Evolutionary conservation across 2,329 filamentous ascomycete genomes (phyloP).

Genomic region (Fusarium sp.): DNA sequence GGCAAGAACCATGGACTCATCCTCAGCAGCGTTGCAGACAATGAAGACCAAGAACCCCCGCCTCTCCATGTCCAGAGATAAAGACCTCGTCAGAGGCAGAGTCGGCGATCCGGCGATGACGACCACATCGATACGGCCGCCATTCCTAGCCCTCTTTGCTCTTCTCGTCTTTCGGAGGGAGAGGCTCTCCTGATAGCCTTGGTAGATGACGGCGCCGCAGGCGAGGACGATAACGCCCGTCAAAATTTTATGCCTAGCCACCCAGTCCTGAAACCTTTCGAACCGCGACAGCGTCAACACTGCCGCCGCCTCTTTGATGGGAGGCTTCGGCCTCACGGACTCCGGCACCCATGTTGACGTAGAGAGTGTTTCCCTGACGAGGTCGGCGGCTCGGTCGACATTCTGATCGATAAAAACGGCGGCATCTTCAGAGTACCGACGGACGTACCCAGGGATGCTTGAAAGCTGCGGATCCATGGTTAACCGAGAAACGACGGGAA

Average conservation of each 20-base stretch:
- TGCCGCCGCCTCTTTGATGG: constrained; percentile 54
- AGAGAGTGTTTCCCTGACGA: constrained; percentile 79
- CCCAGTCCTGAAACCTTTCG: constrained; percentile 79
- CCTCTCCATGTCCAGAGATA: constrained; percentile 89
- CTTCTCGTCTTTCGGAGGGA: constrained; percentile 78
- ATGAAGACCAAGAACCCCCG: constrained; percentile 95
- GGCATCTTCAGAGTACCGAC: constrained; percentile 78
- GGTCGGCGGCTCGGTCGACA: constrained; percentile 81
- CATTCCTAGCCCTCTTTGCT: constrained; percentile 85
- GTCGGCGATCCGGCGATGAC: constrained; percentile 91
- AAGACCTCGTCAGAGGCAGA: constrained; percentile 85
- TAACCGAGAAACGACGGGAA: constrained; percentile 9
- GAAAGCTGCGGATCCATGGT: constrained; percentile 61
- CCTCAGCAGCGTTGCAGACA: constrained; percentile 87
- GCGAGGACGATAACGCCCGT: constrained; percentile 81
- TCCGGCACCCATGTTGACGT: constrained; percentile 82
- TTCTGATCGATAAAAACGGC: constrained; percentile 86
- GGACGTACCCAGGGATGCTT: constrained; percentile 74
- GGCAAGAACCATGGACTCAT: constrained; percentile 83
- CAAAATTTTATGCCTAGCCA: constrained; percentile 79
- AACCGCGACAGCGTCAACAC: constrained; percentile 55
- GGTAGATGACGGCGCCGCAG: constrained; percentile 75
- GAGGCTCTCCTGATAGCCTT: constrained; percentile 65
- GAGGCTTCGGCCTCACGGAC: constrained; percentile 73
- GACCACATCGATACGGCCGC: constrained; percentile 87